Evolutionary conservation across 108 stramenopile species (phyloP), one percentile per base, ranked within the genome.

Genomic region (Cyclotella cryptica): DNA sequence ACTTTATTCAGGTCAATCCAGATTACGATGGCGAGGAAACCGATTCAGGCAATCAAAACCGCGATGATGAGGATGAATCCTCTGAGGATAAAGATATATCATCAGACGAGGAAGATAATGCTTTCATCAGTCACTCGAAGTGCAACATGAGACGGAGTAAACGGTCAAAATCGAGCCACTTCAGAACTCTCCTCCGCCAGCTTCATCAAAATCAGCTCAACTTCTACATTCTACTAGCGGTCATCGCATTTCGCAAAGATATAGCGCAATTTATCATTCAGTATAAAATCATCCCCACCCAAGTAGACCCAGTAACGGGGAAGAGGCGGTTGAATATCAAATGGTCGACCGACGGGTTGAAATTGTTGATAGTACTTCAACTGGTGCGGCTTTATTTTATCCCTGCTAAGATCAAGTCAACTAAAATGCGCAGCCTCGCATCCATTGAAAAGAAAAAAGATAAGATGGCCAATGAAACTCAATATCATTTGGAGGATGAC

Each of bases 161-260:
- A 21, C 19, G 55, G 3, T 28, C 26, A 17, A 58, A 2, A 58
- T 58, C 26, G 1, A 58, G 21, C 22, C 12, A 21, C 55, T 3
- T n/a, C n/a, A 17, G 6, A 49, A 26, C 22, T 28, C 24, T 58
- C 12, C 9, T 58, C 9, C 22, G 22, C 22, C 21, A 26, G 10
- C 17, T 58, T 21, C 55, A 58, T 27, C 22, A 58, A 27, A 58
- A 58, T 27, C 55, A 7, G 22, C 24, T 58, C 3, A 58, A 24
- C 13, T 58, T 58, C 3, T 88, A 77, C 59, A 13, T 89, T 0
- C 59, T 77, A 10, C 66, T 89, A 67, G 83, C 79, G 3, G 44
- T 87, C 0, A 72, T 88, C 76, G 91, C 91, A 45, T 92, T 92
- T 87, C 92, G 88, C 0, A 76, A 53, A 45, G 89, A 93, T 60